Conservation (phyloP, 1,139 yeast species). For the Pichia sp. region DNA sequence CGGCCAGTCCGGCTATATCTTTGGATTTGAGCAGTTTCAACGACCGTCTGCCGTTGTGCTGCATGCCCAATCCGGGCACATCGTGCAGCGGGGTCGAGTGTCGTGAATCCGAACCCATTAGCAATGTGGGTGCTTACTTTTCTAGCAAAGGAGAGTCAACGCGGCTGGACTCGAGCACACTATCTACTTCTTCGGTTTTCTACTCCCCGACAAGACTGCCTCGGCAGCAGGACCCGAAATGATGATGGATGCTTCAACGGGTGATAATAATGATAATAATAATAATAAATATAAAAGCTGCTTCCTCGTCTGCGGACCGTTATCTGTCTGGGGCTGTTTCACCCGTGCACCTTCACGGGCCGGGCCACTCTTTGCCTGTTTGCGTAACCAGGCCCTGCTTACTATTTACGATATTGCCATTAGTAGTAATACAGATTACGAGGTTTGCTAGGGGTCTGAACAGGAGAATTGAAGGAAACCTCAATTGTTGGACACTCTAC, state of each 20-base stretch:
- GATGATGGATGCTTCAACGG: no score
- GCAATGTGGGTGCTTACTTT: neutral
- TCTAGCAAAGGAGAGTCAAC: neutral
- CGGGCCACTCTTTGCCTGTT: no score
- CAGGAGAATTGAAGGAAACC: no score
- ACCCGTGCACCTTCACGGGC: neutral
- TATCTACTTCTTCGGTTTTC: no score
- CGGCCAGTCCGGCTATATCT: no score
- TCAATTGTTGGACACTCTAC: no score
- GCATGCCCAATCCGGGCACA: neutral
- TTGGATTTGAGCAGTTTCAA: neutral
- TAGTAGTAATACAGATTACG: neutral
- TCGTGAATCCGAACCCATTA: slow-evolving; percentile 4
- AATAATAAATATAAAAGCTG: neutral
- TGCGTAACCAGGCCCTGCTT: neutral
- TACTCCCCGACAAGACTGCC: no score
- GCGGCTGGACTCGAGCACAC: neutral
- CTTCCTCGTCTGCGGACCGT: neutral
- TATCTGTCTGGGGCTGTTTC: neutral
- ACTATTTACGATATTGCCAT: neutral
- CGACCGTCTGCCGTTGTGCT: neutral
- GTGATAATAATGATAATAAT: neutral
- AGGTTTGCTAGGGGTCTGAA: no score
- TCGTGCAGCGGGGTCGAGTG: neutral
- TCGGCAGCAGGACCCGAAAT: no score